Evolutionary conservation across 2,329 filamentous ascomycete genomes (phyloP).

Genomic region (Trichoderma sp.): DNA sequence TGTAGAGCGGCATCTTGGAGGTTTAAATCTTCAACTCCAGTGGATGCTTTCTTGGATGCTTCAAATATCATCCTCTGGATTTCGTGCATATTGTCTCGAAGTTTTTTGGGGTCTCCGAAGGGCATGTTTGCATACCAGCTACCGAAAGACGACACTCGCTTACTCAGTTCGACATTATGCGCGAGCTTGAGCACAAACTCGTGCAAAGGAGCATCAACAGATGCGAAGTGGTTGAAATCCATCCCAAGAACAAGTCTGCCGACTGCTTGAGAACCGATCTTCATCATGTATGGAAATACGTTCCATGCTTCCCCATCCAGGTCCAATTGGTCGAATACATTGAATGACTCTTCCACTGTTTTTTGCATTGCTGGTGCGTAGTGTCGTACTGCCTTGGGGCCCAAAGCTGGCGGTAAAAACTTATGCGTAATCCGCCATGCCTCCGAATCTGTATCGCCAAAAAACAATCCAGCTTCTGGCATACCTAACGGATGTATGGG

Average conservation of each 20-base stretch:
- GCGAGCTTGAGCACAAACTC: constrained; percentile 52
- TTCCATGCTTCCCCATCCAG: constrained; percentile 46
- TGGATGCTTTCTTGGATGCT: constrained; percentile 38
- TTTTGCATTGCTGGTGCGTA: constrained; percentile 60
- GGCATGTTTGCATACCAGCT: constrained; percentile 56
- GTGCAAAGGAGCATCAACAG: constrained; percentile 47
- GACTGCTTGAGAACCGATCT: constrained; percentile 47
- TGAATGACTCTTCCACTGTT: constrained; percentile 50
- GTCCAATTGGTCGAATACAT: constrained; percentile 52
- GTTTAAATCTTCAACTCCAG: constrained; percentile 40
- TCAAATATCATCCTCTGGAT: constrained; percentile 38
- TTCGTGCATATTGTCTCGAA: constrained; percentile 36
- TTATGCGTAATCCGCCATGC: constrained; percentile 56
- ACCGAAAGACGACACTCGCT: constrained; percentile 46
- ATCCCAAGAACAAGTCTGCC: constrained; percentile 45
- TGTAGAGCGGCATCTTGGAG: constrained; percentile 50
- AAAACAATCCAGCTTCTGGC: constrained; percentile 42
- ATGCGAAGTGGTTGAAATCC: constrained; percentile 45
- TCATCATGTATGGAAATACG: constrained; percentile 50
- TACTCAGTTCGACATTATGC: constrained; percentile 53
- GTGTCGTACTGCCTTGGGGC: constrained; percentile 59
- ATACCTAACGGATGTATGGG: constrained; percentile 45
- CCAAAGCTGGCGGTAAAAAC: constrained; percentile 58
- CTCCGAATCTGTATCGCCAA: constrained; percentile 50
- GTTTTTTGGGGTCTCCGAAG: constrained; percentile 53